Base-by-base conservation (phyloP, 1,139 yeast genomes). In the Geotrichum carabidarum region DNA sequence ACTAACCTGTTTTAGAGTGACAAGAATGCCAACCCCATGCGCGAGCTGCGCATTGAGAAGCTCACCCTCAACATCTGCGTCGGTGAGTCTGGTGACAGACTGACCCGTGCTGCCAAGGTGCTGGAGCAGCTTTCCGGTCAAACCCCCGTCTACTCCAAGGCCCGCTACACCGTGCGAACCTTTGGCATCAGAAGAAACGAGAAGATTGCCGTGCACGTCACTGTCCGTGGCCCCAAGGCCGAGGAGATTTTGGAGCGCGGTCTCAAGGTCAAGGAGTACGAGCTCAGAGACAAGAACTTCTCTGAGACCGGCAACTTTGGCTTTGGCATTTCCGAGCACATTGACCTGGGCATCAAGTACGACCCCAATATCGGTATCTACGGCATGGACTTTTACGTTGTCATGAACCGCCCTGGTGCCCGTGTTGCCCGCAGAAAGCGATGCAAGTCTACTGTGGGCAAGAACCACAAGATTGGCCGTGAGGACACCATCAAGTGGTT, bases 341-440 rank as follows among this genome's bases (percentile, higher is more conserved):
- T 93, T 74, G 99, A 93, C 79, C 86, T 93, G 78, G 99, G 99
- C 84, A 93, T 93, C 87, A 94, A 94, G 84, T 93, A 93, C 82
- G 99, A 94, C 79, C 99, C 99, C 78, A 83, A 88, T 76, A 94
- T 93, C 74, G 99, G 99, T 78, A 93, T 93, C 78, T 94, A 93
- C 93, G 99, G 99, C 84, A 93, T 93, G 99, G 99, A 93, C 81
- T 93, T 93, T 86, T 94, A 90, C 93, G 93, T 93, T 75, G 97
- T 91, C 75, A 82, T 93, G 83, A 97, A 97, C 77, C 91, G 99
- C 82, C 95, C 97, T 74, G 99, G 99, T 82, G 86, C 83, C 83
- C 90, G 99, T 83, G 87, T 93, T 68, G 83, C 98, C 74, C 93
- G 97, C 84, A 93, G 99, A 86, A 93, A 93, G 95, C 88, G 96